Conservation (phyloP, 208 protist genomes). For the Trypanosoma vivax region DNA sequence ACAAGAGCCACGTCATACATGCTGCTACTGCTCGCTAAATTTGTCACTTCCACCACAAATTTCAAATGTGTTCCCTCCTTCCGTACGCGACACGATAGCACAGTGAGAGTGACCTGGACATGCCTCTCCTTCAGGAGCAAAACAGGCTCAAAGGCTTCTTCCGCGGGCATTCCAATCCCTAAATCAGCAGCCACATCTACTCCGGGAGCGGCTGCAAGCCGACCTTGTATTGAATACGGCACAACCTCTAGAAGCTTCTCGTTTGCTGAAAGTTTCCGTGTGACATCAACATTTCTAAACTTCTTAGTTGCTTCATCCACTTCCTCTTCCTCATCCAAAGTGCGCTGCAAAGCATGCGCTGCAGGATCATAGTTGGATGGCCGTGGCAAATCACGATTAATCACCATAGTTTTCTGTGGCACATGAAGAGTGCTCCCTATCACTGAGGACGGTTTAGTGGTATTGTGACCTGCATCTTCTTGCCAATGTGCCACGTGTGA, state of each 20-base stretch:
- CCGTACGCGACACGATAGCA: slow-evolving; percentile 37
- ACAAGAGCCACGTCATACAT: slow-evolving; percentile 22
- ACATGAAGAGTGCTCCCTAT: not conserved
- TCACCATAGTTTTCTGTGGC: slow-evolving; percentile 26
- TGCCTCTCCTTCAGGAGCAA: slow-evolving; percentile 29
- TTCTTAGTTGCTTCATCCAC: slow-evolving; percentile 73
- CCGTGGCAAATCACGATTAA: slow-evolving; percentile 58
- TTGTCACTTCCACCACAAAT: slow-evolving; percentile 31
- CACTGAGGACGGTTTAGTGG: slow-evolving; percentile 1
- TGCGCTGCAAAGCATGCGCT: slow-evolving; percentile 2
- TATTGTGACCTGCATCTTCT: not conserved
- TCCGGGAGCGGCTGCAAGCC: not conserved
- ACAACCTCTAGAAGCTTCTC: slow-evolving; percentile 61
- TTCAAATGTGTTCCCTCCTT: slow-evolving; percentile 34
- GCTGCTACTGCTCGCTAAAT: slow-evolving; percentile 24
- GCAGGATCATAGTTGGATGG: slow-evolving; percentile 39
- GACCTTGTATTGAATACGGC: slow-evolving; percentile 43
- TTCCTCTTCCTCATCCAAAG: slow-evolving; percentile 20
- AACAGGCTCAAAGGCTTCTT: slow-evolving; percentile 19
- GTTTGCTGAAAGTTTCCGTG: slow-evolving; percentile 39
- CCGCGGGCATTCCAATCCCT: slow-evolving; percentile 5
- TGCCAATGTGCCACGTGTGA: too few relatives aligned
- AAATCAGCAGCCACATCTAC: not conserved
- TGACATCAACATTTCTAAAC: slow-evolving; percentile 77
- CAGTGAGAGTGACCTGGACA: slow-evolving; percentile 24